phyloP scores from a whole-genome alignment of 805 yeast genomes.

The Metschnikowia drakensbergensis region DNA sequence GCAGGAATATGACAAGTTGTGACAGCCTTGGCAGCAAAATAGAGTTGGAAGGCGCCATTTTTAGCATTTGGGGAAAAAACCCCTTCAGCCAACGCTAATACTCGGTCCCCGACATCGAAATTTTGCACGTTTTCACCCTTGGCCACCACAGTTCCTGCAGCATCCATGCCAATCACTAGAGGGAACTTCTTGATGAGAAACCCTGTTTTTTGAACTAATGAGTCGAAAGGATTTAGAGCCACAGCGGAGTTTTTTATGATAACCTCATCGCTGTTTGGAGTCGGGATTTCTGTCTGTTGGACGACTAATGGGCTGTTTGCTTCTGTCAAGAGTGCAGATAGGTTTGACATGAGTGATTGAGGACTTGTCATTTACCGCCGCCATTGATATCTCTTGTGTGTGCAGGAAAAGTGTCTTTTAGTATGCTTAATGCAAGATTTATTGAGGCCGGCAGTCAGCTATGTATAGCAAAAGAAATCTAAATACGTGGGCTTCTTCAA shows the following conservation, averaged over 20 bases:
- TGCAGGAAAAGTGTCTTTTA: not conserved
- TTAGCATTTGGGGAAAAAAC: slow-evolving; percentile 11
- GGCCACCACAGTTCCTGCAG: slow-evolving; percentile 10
- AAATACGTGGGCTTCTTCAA: no score
- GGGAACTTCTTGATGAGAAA: slow-evolving; percentile 9
- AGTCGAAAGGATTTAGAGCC: slow-evolving; percentile 10
- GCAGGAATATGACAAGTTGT: slow-evolving; percentile 6
- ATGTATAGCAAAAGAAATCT: no score
- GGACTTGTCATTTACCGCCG: no score
- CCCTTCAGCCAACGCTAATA: slow-evolving; percentile 10
- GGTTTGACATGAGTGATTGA: not conserved
- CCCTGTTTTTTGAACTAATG: slow-evolving; percentile 5
- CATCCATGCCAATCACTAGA: slow-evolving; percentile 9
- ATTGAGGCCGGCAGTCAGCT: no score
- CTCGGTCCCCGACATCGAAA: slow-evolving; percentile 9
- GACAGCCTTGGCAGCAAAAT: slow-evolving; percentile 7
- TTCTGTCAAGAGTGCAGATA: not conserved
- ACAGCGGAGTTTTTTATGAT: slow-evolving; percentile 9
- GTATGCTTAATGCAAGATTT: no score
- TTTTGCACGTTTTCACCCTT: slow-evolving; percentile 5
- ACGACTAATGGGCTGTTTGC: not conserved
- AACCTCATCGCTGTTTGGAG: slow-evolving; percentile 8
- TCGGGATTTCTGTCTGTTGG: slow-evolving; percentile 4
- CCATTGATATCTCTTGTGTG: no score
- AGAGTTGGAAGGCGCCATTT: slow-evolving; percentile 12